Conservation (phyloP, 352 stramenopile species). For the Phytophthora agathidicida region DNA sequence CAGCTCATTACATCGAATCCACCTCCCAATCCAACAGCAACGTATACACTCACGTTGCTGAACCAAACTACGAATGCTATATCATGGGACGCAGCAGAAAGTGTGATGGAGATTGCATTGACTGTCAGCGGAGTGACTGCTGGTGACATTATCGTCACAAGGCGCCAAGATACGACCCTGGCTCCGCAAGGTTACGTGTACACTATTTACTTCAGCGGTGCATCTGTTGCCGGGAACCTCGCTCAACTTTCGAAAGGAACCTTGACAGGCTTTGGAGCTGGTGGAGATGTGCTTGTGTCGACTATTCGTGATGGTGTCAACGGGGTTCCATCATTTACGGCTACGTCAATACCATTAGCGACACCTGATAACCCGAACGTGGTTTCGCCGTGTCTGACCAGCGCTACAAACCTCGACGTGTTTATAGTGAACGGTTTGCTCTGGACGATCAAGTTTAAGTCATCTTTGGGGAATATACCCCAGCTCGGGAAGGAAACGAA, state of each 20-base stretch:
- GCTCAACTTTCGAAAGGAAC: slow-evolving; percentile 17
- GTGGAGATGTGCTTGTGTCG: slow-evolving; percentile 39
- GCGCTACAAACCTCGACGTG: slow-evolving; percentile 49
- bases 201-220: slow-evolving; percentile 73
- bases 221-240: slow-evolving; percentile 44
- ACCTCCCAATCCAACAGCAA: slow-evolving; percentile 17
- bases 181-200: slow-evolving; percentile 71
- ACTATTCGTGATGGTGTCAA: slow-evolving; percentile 42
- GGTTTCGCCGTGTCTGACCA: slow-evolving; percentile 38
- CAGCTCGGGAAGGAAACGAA: slow-evolving; percentile 40
- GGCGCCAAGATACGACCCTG: slow-evolving; percentile 36
- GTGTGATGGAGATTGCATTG: slow-evolving; percentile 27
- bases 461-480: slow-evolving; percentile 68
- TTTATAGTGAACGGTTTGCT: slow-evolving; percentile 81
- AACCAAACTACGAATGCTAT: slow-evolving; percentile 40
- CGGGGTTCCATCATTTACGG: slow-evolving; percentile 33
- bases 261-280: slow-evolving; percentile 34
- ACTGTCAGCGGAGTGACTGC: slow-evolving; percentile 5
- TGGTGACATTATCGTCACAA: slow-evolving; percentile 59
- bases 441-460: slow-evolving; percentile 85
- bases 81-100: slow-evolving; percentile 63
- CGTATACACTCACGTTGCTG: slow-evolving; percentile 50
- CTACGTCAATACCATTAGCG: slow-evolving; percentile 61
- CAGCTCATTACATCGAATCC: slow-evolving; percentile 54
- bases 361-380: slow-evolving; percentile 20